phyloP scores from a whole-genome alignment of 1,284 basidiomycete genomes.

The Ustilago hordei region DNA sequence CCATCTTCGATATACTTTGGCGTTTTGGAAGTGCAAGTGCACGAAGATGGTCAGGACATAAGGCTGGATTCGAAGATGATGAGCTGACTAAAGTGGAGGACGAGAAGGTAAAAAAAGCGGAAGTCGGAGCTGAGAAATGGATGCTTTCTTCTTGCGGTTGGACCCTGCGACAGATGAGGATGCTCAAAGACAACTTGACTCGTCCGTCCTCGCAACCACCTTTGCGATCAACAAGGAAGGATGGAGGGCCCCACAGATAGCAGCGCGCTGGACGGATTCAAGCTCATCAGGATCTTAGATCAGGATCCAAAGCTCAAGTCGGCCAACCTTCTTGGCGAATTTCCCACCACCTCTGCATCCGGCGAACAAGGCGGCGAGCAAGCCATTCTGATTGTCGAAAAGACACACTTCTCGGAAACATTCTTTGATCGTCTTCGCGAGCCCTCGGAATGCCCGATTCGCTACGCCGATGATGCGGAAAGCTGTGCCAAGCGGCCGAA shows the following conservation, averaged over 20 bases:
- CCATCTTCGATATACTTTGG: constrained; percentile 25
- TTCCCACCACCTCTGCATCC: neutral
- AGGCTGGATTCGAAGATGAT: neutral
- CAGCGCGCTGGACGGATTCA: constrained; percentile 52
- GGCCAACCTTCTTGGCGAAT: constrained; percentile 45
- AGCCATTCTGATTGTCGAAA: constrained; percentile 64
- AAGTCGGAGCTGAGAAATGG: constrained; percentile 25
- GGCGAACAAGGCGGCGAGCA: constrained; percentile 15
- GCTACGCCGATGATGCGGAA: neutral
- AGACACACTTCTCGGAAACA: constrained; percentile 57
- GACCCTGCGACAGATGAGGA: constrained; percentile 24
- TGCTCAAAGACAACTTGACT: neutral
- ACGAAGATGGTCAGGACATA: neutral
- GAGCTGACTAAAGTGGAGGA: constrained; percentile 45
- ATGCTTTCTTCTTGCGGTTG: constrained; percentile 9
- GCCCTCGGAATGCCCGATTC: neutral
- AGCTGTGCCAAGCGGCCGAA: neutral
- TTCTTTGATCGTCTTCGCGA: constrained; percentile 26
- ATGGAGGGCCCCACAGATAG: neutral
- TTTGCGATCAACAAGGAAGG: neutral
- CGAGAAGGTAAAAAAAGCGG: constrained; percentile 13
- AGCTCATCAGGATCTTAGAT: constrained; percentile 46
- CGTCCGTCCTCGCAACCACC: neutral
- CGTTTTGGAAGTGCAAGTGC: neutral
- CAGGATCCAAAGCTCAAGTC: constrained; percentile 57